Percentiles rank a stretch among this genome's conserved stretches.
Evolutionary conservation across 78 protist species (phyloP).

Genomic region (Pelomyxa schiedti): DNA sequence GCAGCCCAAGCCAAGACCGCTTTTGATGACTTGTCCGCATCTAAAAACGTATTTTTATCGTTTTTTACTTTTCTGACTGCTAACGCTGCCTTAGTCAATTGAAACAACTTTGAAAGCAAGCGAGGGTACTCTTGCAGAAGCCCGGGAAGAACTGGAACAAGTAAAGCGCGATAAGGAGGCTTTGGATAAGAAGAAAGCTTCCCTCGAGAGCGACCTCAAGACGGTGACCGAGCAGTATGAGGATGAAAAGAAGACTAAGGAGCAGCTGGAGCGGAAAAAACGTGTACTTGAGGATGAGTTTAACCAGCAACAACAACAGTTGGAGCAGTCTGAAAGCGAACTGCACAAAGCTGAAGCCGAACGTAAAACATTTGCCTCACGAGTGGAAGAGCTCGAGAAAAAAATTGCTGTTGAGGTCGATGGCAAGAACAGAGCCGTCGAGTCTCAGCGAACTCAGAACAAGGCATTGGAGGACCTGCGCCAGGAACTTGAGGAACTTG

Average conservation of each 20-base stretch:
- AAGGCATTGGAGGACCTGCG: not conserved
- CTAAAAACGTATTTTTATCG: no score
- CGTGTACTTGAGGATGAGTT: slow-evolving; percentile 50
- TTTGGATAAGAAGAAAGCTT: slow-evolving; percentile 41
- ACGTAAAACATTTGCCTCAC: slow-evolving; percentile 12
- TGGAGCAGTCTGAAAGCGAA: slow-evolving; percentile 29
- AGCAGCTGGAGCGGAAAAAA: slow-evolving; percentile 28
- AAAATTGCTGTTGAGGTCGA: slow-evolving; percentile 18
- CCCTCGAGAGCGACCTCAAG: slow-evolving; percentile 38
- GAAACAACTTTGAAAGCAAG: no score
- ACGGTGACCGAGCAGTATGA: slow-evolving; percentile 20
- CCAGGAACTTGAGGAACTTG: not conserved
- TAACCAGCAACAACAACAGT: slow-evolving; percentile 39
- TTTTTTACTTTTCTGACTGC: no score
- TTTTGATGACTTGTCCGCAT: no score
- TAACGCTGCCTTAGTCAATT: no score
- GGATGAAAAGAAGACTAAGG: slow-evolving; percentile 23
- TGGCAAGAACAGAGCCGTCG: slow-evolving; percentile 23
- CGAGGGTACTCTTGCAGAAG: no score
- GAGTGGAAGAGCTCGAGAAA: slow-evolving; percentile 27
- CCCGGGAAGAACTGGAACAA: no score
- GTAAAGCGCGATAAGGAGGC: no score
- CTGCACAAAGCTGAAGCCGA: slow-evolving; percentile 19
- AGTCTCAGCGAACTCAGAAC: slow-evolving; percentile 19
- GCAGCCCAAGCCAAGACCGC: no score